Evolutionary conservation across 306 rosid genomes (phyloP).

Genomic region (Pterocarpus macrocarpus): DNA sequence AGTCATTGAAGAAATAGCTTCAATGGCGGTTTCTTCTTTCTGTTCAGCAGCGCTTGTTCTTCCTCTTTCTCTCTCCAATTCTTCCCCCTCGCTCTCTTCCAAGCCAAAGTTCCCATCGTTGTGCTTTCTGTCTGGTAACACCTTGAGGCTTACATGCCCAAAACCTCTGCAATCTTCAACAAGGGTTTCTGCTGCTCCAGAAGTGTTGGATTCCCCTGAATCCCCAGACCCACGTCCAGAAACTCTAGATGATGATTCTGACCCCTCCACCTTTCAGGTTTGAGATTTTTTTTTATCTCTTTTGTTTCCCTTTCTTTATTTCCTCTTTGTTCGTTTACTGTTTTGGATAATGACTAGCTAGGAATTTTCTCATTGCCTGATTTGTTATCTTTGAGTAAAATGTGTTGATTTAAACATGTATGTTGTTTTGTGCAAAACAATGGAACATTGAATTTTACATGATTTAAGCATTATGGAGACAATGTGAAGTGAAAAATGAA

Average conservation of each 20-base stretch:
- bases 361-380: neutral
- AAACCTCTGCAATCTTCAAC: slow-evolving; percentile 56
- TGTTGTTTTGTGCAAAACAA: neutral
- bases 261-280: slow-evolving; percentile 56
- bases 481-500: neutral
- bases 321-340: neutral
- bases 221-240: slow-evolving; percentile 56
- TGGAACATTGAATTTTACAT: neutral
- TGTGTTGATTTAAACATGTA: neutral
- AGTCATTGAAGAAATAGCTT: slow-evolving; percentile 29
- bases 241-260: slow-evolving; percentile 54
- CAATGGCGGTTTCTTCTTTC: slow-evolving; percentile 82
- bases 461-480: slow-evolving; percentile 1
- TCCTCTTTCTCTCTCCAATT: slow-evolving; percentile 60
- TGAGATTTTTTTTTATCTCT: slow-evolving; percentile 5
- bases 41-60: slow-evolving; percentile 58
- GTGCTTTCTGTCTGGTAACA: slow-evolving; percentile 43
- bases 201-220: slow-evolving; percentile 66
- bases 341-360: slow-evolving; percentile 9
- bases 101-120: slow-evolving; percentile 52
- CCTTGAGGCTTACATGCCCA: slow-evolving; percentile 50
- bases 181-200: slow-evolving; percentile 70
- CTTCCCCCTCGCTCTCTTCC: slow-evolving; percentile 55
- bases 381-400: slow-evolving; percentile 10
- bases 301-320: slow-evolving; percentile 5